Evolutionary conservation across 1,284 basidiomycete species (phyloP), one percentile per base, ranked within the genome.

Genomic region (Porphyrellus sp.): DNA sequence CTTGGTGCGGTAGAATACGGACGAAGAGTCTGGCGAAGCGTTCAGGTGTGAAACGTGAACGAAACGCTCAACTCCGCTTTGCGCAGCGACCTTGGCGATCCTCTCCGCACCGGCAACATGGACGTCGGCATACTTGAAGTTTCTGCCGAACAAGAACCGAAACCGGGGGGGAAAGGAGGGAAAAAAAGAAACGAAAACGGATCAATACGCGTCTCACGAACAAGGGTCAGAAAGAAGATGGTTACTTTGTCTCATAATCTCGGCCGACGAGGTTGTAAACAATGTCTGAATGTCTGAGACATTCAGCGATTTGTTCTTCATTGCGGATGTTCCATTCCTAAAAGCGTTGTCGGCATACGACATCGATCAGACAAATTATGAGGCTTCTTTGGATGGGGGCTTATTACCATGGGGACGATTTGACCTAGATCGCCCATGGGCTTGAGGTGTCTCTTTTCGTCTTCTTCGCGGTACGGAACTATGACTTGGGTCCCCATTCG

Each of bases 41-140:
- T 98, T 96, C 59, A 99, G 74, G 73, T 99, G 97, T 11, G 96
- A 99, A 60, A 99, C 83, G 65, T 99, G 96, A 49, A 99, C 85
- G 52, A 99, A 79, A 51, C 92, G 89, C 46, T 87, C 80, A 43
- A 98, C 91, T 45, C 91, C 91, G 48, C 76, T 74, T 55, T 87
- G 76, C 28, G 88, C 81, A 49, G 93, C 85, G 61, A 98, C 81
- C 59, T 81, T 79, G 15, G 97, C 97, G 64, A 95, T 93, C 54
- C 78, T 77, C 57, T 81, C 81, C 54, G 89, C 91, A 49, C 92
- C 93, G n/a, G 77, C 73, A 34, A 86, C 83, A 66, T 94, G 84
- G 9, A 95, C 89, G 54, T 87, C 84, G 46, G 80, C 72, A 72
- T 84, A 94, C 59, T 83, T 77, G 73, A 89, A 98, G 77, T 92